A percentile compares a stretch with the other conserved stretches of the same genome.
phyloP scores from a whole-genome alignment of 2,329 filamentous ascomycete species.

The Xylaria polymorpha region DNA sequence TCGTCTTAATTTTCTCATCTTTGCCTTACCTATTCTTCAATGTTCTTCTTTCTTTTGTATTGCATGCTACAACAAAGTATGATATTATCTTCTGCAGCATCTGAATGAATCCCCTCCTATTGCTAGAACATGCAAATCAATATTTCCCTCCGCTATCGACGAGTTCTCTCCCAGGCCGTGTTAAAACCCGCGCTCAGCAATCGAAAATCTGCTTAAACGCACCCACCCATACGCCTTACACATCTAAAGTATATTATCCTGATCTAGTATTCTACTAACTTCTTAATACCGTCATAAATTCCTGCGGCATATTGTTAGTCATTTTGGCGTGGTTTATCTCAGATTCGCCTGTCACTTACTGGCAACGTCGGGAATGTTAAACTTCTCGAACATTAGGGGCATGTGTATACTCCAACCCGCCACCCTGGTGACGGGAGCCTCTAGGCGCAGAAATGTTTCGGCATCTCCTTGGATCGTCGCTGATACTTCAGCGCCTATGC shows the following conservation, averaged over 20 bases:
- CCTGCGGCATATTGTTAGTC: constrained; percentile 59
- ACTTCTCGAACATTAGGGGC: constrained; percentile 81
- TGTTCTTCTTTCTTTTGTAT: neutral
- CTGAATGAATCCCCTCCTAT: neutral
- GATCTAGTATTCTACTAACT: constrained; percentile 70
- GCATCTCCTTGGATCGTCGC: constrained; percentile 84
- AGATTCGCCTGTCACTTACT: constrained; percentile 69
- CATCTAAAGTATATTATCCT: neutral
- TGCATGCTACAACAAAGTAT: neutral
- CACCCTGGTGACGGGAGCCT: constrained; percentile 86
- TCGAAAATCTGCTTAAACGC: neutral
- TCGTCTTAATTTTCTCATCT: too few relatives aligned
- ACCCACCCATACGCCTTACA: neutral
- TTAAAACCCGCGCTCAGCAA: neutral
- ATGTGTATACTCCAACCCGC: constrained; percentile 92
- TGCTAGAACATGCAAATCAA: neutral
- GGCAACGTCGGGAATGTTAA: constrained; percentile 85
- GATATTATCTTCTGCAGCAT: neutral
- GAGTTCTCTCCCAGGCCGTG: neutral
- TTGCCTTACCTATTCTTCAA: too few relatives aligned
- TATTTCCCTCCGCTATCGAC: neutral
- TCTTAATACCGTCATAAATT: constrained; percentile 77
- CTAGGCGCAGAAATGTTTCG: constrained; percentile 81
- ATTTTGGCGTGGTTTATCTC: neutral
- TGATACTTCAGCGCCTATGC: constrained; percentile 88